A percentile compares a stretch with the other conserved stretches of the same genome.
Conservation (phyloP, 305 asterid genomes). For the Solanum hybrid region DNA sequence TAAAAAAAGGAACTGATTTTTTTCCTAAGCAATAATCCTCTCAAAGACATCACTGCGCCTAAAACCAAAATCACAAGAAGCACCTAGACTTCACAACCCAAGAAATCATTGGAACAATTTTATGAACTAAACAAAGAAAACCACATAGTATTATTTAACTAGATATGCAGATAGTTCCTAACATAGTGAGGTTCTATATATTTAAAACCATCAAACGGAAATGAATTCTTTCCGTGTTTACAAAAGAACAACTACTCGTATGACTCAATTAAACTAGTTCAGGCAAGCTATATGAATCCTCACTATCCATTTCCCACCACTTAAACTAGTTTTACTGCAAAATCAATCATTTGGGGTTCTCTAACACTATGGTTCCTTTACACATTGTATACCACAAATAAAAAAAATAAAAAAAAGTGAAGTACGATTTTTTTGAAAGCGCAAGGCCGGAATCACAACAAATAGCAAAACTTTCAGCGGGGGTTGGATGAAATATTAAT, state of each 20-base stretch:
- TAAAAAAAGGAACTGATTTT: neutral
- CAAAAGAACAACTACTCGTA: neutral
- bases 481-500: slow-evolving; percentile 60
- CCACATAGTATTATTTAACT: neutral
- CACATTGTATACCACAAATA: neutral
- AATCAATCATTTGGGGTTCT: neutral
- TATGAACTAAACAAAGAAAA: neutral
- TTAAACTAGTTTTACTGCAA: neutral
- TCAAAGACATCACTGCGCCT: neutral
- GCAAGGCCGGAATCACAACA: neutral
- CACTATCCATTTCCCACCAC: neutral
- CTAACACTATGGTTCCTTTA: neutral
- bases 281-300: neutral
- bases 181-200: neutral
- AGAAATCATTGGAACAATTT: neutral
- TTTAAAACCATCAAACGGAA: neutral
- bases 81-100: neutral
- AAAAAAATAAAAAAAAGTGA: neutral
- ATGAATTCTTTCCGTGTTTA: neutral
- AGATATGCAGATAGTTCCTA: neutral
- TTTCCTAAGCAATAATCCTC: neutral
- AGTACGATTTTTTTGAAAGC: neutral
- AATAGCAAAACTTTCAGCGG: slow-evolving; percentile 49
- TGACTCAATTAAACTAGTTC: neutral
- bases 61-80: neutral